Conservation (phyloP, 2,329 filamentous ascomycete genomes). For the Beauveria varroae region DNA sequence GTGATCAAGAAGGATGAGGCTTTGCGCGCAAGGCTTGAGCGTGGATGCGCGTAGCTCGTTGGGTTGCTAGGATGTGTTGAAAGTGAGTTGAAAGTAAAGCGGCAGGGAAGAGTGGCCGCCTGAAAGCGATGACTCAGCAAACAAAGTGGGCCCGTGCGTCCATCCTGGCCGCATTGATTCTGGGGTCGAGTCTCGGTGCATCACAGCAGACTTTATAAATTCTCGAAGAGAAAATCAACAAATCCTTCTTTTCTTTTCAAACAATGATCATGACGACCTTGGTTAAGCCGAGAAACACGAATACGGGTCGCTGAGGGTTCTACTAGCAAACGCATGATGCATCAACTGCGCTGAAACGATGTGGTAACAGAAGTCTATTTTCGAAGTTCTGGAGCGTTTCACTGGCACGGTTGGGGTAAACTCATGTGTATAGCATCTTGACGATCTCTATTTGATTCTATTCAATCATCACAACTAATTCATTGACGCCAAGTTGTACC, state of each 20-base stretch:
- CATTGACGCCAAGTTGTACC: neutral
- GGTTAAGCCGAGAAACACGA: no score
- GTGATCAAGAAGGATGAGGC: neutral
- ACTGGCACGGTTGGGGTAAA: neutral
- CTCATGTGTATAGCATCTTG: neutral
- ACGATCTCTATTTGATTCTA: neutral
- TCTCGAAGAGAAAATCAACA: no score
- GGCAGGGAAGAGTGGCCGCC: neutral
- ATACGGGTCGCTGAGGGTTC: no score
- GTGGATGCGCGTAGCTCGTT: neutral
- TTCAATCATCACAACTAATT: neutral
- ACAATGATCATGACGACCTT: no score
- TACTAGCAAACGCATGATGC: neutral
- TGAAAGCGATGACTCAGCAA: neutral
- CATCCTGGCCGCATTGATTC: no score
- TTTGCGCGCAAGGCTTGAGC: neutral
- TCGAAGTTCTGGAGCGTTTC: neutral
- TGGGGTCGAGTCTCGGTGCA: no score
- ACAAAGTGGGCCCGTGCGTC: neutral
- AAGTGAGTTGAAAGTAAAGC: neutral
- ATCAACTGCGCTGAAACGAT: conserved; percentile 1
- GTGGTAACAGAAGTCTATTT: neutral
- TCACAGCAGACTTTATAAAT: no score
- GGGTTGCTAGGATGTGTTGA: neutral
- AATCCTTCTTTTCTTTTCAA: neutral